Conservation (phyloP, 129 eudicot genomes). For the Erigeron canadensis region DNA sequence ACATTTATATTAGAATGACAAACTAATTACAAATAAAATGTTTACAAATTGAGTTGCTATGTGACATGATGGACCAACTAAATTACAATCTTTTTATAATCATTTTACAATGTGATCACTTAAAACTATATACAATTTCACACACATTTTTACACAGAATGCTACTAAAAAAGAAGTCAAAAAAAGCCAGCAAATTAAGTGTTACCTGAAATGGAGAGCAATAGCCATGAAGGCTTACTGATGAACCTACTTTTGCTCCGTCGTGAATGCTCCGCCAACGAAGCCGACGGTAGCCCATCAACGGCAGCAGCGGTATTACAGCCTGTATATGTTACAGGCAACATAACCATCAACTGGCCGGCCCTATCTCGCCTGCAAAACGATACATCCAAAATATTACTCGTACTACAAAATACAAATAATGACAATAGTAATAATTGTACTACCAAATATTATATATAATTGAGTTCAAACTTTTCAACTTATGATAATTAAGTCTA, state of each 20-base stretch:
- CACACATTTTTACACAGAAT: not conserved
- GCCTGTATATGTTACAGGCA: conserved; percentile 16
- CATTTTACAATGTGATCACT: too few species aligned
- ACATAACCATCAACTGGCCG: conserved; percentile 29
- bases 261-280: conserved; percentile 24
- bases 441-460: not conserved
- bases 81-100: too few species aligned
- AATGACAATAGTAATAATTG: not conserved
- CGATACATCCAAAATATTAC: conserved; percentile 26
- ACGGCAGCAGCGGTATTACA: conserved; percentile 13
- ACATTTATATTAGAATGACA: too few species aligned
- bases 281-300: conserved; percentile 12
- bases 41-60: too few species aligned
- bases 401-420: not conserved
- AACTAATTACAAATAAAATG: too few species aligned
- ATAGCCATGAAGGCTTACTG: conserved; percentile 42
- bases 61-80: too few species aligned
- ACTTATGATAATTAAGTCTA: not conserved
- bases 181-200: too few species aligned
- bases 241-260: conserved; percentile 34
- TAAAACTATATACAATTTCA: not conserved
- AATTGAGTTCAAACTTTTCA: too few species aligned
- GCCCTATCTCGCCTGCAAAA: conserved; percentile 26
- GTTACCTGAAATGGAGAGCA: conserved; percentile 38
- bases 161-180: not conserved